Conservation (phyloP, 208 protist species). For the Phytomonas sp. region DNA sequence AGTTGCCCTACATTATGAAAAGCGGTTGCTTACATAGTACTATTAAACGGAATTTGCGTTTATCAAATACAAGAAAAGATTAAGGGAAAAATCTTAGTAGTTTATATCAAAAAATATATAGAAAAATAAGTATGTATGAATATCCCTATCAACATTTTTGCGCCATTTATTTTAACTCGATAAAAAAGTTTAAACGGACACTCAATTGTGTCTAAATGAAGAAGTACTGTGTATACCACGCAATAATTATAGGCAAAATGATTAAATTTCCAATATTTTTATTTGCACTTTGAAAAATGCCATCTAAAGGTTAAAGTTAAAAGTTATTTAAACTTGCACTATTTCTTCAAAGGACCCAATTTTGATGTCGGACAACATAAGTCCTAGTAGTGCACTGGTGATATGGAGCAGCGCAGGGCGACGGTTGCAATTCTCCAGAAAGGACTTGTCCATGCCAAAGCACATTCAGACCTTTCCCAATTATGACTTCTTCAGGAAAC, state of each 20-base stretch:
- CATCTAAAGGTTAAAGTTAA: neutral
- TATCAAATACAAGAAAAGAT: neutral
- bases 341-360: neutral
- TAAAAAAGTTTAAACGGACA: neutral
- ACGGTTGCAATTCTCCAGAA: conserved; percentile 51
- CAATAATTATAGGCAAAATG: neutral
- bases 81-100: neutral
- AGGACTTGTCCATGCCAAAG: conserved; percentile 68
- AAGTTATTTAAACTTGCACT: neutral
- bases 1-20: neutral
- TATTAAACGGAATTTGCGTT: neutral
- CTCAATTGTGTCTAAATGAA: neutral
- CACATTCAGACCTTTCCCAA: conserved; percentile 33
- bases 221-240: neutral
- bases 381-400: conserved; percentile 34
- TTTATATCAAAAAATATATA: neutral
- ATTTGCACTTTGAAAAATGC: neutral
- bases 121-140: neutral
- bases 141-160: neutral
- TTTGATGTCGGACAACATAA: neutral
- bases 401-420: conserved; percentile 72
- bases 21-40: neutral
- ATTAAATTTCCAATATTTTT: neutral
- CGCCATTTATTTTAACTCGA: neutral
- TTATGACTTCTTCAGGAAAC: conserved; percentile 64